Percentiles rank a stretch among this genome's conserved stretches.
phyloP scores from a whole-genome alignment of 139 green algal species.

The Eudorina sp. region DNA sequence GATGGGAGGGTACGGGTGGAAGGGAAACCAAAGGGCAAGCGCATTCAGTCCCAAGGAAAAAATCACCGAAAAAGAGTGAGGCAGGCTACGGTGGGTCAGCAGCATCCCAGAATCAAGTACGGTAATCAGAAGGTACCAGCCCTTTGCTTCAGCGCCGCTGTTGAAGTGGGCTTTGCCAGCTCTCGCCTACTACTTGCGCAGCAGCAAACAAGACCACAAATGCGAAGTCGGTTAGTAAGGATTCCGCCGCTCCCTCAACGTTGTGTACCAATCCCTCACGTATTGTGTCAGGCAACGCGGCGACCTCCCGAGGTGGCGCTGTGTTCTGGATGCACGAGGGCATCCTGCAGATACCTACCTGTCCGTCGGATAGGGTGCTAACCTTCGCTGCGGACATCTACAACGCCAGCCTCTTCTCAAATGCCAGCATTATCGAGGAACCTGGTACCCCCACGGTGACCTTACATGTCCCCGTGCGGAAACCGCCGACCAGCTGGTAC shows the following conservation, averaged over 20 bases:
- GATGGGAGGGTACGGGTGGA: too few relatives aligned
- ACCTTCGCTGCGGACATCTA: not conserved
- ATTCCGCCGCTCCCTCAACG: not conserved
- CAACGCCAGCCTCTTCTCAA: not conserved
- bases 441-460: not conserved
- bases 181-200: not conserved
- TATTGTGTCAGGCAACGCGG: not conserved
- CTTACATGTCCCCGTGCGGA: not conserved
- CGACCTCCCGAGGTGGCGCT: not conserved
- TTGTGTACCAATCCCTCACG: not conserved
- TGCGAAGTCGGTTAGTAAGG: not conserved
- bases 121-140: too few relatives aligned
- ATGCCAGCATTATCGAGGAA: not conserved
- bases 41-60: too few relatives aligned
- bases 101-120: too few relatives aligned
- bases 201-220: not conserved
- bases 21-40: too few relatives aligned
- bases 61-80: too few relatives aligned
- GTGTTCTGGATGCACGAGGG: constrained; percentile 20
- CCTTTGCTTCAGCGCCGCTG: too few relatives aligned
- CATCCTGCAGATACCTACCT: not conserved
- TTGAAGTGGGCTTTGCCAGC: not conserved
- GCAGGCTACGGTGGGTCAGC: too few relatives aligned
- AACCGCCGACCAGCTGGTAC: not conserved
- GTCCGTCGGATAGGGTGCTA: not conserved